phyloP scores from a whole-genome alignment of 2,329 filamentous ascomycete species.

The Diaporthe capsici region DNA sequence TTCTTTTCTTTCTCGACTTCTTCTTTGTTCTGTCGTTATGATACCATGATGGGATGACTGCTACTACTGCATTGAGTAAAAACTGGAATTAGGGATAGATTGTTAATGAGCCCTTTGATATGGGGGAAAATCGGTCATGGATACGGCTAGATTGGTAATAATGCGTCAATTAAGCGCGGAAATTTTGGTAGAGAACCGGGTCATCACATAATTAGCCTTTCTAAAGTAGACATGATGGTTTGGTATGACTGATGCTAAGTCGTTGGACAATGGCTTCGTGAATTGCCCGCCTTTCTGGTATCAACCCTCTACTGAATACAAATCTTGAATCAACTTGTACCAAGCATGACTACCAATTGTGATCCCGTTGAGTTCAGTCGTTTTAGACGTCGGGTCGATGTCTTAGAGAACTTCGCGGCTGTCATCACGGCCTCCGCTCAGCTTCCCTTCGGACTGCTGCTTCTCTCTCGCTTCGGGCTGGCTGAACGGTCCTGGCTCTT shows the following conservation, averaged over 20 bases:
- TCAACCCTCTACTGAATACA: background rate
- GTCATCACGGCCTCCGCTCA: background rate
- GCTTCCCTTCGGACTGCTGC: background rate
- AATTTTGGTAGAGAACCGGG: background rate
- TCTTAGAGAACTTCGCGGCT: background rate
- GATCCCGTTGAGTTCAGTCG: background rate
- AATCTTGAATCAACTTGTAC: background rate
- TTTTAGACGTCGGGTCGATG: background rate
- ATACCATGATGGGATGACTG: conserved; percentile 31
- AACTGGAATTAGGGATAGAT: background rate
- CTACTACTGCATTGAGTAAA: conserved; percentile 7
- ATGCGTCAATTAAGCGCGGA: background rate
- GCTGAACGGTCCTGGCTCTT: background rate
- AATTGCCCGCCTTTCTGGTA: background rate
- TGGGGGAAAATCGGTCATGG: background rate
- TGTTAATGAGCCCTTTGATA: background rate
- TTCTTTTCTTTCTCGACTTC: background rate
- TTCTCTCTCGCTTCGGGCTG: conserved; percentile 19
- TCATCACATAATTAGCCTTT: conserved; percentile 9
- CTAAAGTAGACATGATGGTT: background rate
- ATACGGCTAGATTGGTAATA: conserved; percentile 22
- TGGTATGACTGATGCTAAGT: background rate
- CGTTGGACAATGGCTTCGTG: background rate
- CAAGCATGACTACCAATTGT: background rate
- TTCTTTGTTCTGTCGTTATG: conserved; percentile 21